A percentile compares a stretch with the other conserved stretches of the same genome.
These are phyloP conservation scores for Lactifluus piperatus DNA, from an alignment of 768 basidiomycete species.

Conservation along the genomic window DNA sequence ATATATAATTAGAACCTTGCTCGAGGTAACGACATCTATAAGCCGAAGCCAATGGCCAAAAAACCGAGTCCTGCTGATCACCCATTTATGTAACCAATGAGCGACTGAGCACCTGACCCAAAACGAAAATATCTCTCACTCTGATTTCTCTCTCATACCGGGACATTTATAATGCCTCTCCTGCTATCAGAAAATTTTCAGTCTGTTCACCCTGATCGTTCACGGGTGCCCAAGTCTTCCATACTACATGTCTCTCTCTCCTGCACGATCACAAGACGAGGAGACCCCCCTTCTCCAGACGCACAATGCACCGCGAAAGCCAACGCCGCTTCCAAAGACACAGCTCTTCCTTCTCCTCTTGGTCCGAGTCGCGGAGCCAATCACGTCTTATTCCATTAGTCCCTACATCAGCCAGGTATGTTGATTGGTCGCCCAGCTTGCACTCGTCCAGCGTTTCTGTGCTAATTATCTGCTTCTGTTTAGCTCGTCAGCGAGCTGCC, in stretches of 20 bases:
- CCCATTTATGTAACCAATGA: no score
- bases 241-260: background rate
- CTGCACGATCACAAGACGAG: background rate
- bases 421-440: no score
- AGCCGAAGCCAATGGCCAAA: no score
- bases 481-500: constrained; percentile 38
- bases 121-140: background rate
- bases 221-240: background rate
- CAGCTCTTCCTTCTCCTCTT: constrained; percentile 40
- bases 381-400: constrained; percentile 38
- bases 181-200: background rate
- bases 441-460: background rate
- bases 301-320: constrained; percentile 4
- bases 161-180: background rate
- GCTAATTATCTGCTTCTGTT: no score
- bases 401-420: constrained; percentile 47
- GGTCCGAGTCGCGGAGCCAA: constrained; percentile 39
- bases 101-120: no score
- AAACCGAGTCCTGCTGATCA: no score
- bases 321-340: constrained; percentile 37
- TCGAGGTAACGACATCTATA: no score
- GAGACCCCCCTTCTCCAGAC: constrained; percentile 9
- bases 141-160: background rate
- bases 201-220: background rate
- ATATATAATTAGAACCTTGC: no score